Evolutionary conservation across 495 filamentous ascomycete species (phyloP).

Genomic region (Penicillium daleae): DNA sequence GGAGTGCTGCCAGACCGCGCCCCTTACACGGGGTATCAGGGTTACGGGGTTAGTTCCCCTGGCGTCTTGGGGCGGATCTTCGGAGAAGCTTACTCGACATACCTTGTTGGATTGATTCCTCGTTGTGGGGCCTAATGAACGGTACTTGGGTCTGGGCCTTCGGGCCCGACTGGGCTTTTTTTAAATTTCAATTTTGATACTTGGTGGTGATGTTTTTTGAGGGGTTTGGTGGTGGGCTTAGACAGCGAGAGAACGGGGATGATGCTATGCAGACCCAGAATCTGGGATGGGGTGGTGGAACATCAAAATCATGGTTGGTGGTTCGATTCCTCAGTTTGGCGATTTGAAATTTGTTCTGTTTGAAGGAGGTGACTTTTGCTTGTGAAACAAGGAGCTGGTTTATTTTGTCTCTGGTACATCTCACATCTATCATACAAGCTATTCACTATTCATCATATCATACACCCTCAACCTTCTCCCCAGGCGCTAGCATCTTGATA

Average conservation of each 20-base stretch:
- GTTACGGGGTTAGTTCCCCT: constrained; percentile 5
- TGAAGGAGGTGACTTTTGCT: not conserved
- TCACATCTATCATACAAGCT: not conserved
- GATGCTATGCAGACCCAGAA: not conserved
- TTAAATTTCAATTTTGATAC: not conserved
- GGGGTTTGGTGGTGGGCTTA: not conserved
- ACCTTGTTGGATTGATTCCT: constrained; percentile 13
- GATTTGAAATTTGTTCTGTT: not conserved
- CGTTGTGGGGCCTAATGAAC: constrained; percentile 1
- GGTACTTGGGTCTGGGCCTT: not conserved
- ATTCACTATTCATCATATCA: constrained; percentile 6
- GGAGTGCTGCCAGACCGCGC: constrained; percentile 3
- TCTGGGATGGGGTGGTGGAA: not conserved
- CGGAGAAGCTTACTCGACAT: constrained; percentile 4
- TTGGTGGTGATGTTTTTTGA: not conserved
- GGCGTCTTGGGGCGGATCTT: constrained; percentile 6
- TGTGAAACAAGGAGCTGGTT: not conserved
- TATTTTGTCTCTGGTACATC: not conserved
- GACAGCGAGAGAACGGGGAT: not conserved
- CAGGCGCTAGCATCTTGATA: constrained; percentile 53
- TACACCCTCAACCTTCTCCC: constrained; percentile 44
- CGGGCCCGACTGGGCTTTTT: not conserved
- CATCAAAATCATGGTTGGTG: not conserved
- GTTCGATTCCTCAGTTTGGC: not conserved
- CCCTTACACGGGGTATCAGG: constrained; percentile 3